A percentile compares a stretch with the other conserved stretches of the same genome.
Conservation (phyloP, 371 early-diverging fungal species). For the Haplosporangium sp. region DNA sequence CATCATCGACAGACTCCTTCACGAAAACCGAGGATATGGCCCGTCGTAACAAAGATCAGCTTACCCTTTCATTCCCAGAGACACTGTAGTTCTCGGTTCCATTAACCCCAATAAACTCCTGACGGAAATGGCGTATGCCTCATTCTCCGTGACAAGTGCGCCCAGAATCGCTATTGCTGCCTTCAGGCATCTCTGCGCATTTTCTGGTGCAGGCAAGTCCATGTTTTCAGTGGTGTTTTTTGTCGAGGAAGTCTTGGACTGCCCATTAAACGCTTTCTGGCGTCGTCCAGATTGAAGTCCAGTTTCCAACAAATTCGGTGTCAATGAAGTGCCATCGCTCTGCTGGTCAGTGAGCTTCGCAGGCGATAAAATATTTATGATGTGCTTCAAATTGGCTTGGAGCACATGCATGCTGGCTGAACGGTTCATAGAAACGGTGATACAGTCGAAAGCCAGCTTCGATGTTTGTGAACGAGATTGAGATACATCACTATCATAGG, state of each 20-base stretch:
- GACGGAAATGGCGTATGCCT: constrained; percentile 30
- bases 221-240: constrained; percentile 40
- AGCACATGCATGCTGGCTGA: constrained; percentile 22
- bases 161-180: constrained; percentile 58
- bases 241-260: constrained; percentile 33
- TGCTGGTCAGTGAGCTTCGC: constrained; percentile 14
- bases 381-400: constrained; percentile 29
- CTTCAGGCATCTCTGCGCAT: constrained; percentile 67
- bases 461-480: constrained; percentile 10
- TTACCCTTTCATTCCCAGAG: constrained; percentile 76
- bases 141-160: constrained; percentile 46
- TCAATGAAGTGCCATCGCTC: not conserved
- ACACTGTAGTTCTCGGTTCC: constrained; percentile 42
- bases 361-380: constrained; percentile 21
- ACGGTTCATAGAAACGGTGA: constrained; percentile 15
- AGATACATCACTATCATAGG: constrained; percentile 14
- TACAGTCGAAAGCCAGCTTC: constrained; percentile 36
- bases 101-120: constrained; percentile 39
- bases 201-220: constrained; percentile 55
- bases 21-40: no score
- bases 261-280: constrained; percentile 27
- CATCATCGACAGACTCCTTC: not conserved
- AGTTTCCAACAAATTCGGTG: not conserved
- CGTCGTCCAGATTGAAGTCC: constrained; percentile 2
- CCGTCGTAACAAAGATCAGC: not conserved